Percentiles rank a stretch among this genome's conserved stretches.
These are phyloP conservation scores for Acer saccharum DNA, from an alignment of 345 rosid genomes.

Conservation along the genomic window DNA sequence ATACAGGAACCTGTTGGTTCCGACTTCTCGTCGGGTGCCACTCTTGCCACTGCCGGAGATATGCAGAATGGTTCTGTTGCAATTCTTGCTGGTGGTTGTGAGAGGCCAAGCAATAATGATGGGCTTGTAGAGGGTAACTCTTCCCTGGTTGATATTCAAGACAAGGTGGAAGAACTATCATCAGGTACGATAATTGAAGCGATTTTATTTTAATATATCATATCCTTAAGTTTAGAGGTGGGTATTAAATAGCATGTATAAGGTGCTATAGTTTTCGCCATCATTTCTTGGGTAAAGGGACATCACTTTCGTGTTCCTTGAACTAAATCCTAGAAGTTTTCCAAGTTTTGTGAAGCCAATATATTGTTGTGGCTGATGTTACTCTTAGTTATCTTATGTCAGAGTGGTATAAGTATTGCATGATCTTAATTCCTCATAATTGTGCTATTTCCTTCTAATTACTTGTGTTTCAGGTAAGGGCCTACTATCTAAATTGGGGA, in stretches of 20 bases:
- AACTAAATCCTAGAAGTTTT: neutral
- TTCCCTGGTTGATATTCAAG: slow-evolving; percentile 48
- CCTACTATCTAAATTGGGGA: slow-evolving; percentile 51
- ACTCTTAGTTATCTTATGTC: neutral
- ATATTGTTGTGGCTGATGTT: neutral
- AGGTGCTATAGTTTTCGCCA: neutral
- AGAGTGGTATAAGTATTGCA: neutral
- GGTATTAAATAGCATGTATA: neutral
- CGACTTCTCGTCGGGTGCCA: slow-evolving; percentile 65
- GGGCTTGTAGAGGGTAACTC: slow-evolving; percentile 48
- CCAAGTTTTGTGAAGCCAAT: neutral
- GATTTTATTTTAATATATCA: neutral
- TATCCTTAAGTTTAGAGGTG: slow-evolving; percentile 5
- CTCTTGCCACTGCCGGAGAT: slow-evolving; percentile 59
- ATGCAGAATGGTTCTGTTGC: slow-evolving; percentile 43
- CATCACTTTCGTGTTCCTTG: neutral
- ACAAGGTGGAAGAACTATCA: slow-evolving; percentile 72
- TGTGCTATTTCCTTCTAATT: slow-evolving; percentile 4
- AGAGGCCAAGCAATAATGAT: slow-evolving; percentile 49
- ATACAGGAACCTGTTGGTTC: slow-evolving; percentile 55
- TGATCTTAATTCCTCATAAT: neutral
- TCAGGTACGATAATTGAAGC: slow-evolving; percentile 45
- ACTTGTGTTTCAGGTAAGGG: slow-evolving; percentile 52
- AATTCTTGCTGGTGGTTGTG: slow-evolving; percentile 47
- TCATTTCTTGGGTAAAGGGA: neutral